Conservation (phyloP, 2,329 filamentous ascomycete species). For the Fusarium chaquense region DNA sequence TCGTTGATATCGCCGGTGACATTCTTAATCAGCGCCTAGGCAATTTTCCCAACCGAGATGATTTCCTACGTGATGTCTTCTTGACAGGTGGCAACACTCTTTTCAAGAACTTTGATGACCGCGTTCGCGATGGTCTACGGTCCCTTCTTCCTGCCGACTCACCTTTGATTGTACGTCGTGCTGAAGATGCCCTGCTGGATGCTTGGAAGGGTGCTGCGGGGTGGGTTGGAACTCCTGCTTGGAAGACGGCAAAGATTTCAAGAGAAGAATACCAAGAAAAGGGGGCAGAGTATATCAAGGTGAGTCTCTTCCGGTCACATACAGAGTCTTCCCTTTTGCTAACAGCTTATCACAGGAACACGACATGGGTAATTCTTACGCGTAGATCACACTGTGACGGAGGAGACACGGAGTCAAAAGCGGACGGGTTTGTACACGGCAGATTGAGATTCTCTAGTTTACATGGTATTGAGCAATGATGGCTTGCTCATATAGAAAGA, state of each 20-base stretch:
- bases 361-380: constrained; percentile 72
- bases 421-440: constrained; percentile 36
- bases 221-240: constrained; percentile 76
- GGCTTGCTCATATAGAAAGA: constrained; percentile 12
- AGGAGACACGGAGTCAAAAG: constrained; percentile 42
- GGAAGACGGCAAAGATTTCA: constrained; percentile 75
- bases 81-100: constrained; percentile 93
- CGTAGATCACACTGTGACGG: constrained; percentile 49
- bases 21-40: constrained; percentile 86
- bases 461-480: constrained; percentile 32
- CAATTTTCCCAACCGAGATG: constrained; percentile 67
- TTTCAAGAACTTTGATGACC: constrained; percentile 87
- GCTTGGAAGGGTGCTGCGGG: constrained; percentile 93
- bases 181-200: constrained; percentile 82
- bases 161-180: constrained; percentile 76
- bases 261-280: constrained; percentile 91
- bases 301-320: constrained; percentile 50
- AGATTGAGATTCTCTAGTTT: constrained; percentile 33
- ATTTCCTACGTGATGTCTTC: constrained; percentile 88
- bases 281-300: constrained; percentile 94
- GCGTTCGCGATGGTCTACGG: constrained; percentile 78
- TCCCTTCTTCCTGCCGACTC: constrained; percentile 77
- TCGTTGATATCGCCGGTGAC: constrained; percentile 91
- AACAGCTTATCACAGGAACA: constrained; percentile 64
- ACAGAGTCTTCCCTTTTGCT: constrained; percentile 12